phyloP scores from a whole-genome alignment of 108 stramenopile species.

The Craspedostauros australis region DNA sequence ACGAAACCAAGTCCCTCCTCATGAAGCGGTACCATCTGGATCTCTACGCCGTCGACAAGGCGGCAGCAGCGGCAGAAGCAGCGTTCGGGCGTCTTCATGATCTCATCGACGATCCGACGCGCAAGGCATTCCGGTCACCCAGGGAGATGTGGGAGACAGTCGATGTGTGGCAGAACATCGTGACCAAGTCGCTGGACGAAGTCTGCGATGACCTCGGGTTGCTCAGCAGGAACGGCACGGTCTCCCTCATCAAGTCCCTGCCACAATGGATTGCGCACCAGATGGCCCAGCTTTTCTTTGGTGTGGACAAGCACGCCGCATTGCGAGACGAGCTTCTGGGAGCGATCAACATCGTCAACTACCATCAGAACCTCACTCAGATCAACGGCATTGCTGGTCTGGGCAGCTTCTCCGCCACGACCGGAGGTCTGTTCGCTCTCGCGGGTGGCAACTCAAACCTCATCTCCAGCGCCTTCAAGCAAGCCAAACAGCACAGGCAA shows the following conservation, averaged over 20 bases:
- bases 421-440: conserved; percentile 39
- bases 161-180: conserved; percentile 28
- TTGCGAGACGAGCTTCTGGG: conserved; percentile 52
- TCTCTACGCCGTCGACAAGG: conserved; percentile 16
- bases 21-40: too few species aligned
- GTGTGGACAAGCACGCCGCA: conserved; percentile 34
- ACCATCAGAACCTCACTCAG: conserved; percentile 60
- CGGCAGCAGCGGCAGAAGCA: too few species aligned
- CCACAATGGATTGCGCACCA: not conserved
- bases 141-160: conserved; percentile 58
- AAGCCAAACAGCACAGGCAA: conserved; percentile 35
- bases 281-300: conserved; percentile 1
- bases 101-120: conserved; percentile 11
- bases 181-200: conserved; percentile 42
- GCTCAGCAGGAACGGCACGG: conserved; percentile 21
- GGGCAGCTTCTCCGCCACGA: conserved; percentile 42
- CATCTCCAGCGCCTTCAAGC: conserved; percentile 52
- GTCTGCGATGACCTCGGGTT: conserved; percentile 49
- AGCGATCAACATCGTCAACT: conserved; percentile 55
- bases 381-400: conserved; percentile 68
- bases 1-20: conserved; percentile 9
- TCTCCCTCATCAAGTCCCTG: conserved; percentile 24
- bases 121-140: conserved; percentile 41
- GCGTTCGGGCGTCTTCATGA: too few species aligned
- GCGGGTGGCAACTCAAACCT: conserved; percentile 69